Evolutionary conservation across 176 grass and related monocot species (phyloP).

Genomic region (sorghum (Sorghum bicolor)): Sorghum_bicolor_NCBIv3 NC_012870.2:1223001-1223500

Average conservation of each 20-base stretch:
- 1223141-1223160: neutral
- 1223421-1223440: neutral
- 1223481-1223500: neutral
- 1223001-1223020: neutral
- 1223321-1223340: neutral
- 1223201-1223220: neutral
- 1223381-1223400: neutral
- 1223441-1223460: conserved; percentile 18
- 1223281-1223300: neutral
- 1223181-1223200: neutral
- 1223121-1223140: neutral
- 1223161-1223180: neutral
- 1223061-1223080: neutral
- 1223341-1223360: conserved; percentile 22
- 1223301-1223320: neutral
- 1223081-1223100: neutral
- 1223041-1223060: neutral
- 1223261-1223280: neutral
- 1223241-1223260: neutral
- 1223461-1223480: conserved; percentile 16
- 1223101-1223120: neutral
- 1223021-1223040: neutral
- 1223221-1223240: neutral
- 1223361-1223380: neutral
- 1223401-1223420: neutral